Evolutionary conservation across 2,329 filamentous ascomycete species (phyloP), one percentile per base, ranked within the genome.

Genomic region (Metarhizium anisopliae): DNA sequence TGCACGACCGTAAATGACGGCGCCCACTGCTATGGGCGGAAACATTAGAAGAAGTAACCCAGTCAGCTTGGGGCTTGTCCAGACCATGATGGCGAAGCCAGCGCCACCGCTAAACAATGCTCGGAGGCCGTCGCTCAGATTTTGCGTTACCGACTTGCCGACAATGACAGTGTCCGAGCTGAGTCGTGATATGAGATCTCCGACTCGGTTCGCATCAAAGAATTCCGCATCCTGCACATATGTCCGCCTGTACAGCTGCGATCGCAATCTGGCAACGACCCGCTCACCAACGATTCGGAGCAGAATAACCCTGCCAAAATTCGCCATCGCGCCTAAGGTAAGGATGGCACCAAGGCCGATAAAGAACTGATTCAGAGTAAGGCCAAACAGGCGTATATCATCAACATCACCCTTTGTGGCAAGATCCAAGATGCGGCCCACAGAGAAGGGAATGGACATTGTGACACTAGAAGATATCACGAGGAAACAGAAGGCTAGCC

Each of bases 171-270:
- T 96, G 70, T 99, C 95, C 2, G 92, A 95, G 65, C 93, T 92
- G 50, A 99, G 83, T 42, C 95, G 87, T 42, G 93, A 97, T 66
- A 99, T 96, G 63, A 99, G 76, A 68, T 99, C 94, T 69, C 94
- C 94, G 30, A 96, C 92, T 30, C 94, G 83, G 73, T 99, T 99
- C 43, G 94, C 94, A 68, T 99, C 94, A 67, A 99, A 99, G 75
- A 99, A 99, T 67, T 97, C 94, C 57, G 94, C 94, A 70, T 99
- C 94, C 70, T 99, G 94, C n/a, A 94, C 81, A 64, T 95, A 95
- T 0, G 94, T 99, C 60, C 88, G 84, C 61, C 90, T 84, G 74
- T 95, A 99, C 4, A 99, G 83, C 67, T 90, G 88, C 16, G 92
- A 93, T 58, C 94, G 84, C 55, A 99, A 79, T 62, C 93, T 84